phyloP scores from a whole-genome alignment of 345 rosid species.

The Citrus reticulata region DNA sequence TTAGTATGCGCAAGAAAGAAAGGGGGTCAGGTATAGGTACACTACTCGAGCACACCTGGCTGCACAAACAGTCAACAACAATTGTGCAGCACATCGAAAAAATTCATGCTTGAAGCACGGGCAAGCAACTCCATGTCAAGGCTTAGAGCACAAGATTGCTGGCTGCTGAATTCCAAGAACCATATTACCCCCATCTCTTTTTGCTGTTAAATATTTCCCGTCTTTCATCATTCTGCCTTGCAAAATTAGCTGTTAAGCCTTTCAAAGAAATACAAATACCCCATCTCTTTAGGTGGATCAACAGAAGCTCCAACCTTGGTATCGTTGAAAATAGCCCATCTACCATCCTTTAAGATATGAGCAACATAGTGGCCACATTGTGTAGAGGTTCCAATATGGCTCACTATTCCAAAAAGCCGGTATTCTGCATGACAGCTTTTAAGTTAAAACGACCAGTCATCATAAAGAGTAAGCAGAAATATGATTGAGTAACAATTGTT shows the following conservation, averaged over 20 bases:
- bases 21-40: neutral
- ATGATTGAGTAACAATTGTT: neutral
- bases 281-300: constrained; percentile 95
- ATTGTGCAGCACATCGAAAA: neutral
- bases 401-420: constrained; percentile 82
- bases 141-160: neutral
- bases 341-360: constrained; percentile 78
- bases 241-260: constrained; percentile 52
- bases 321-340: constrained; percentile 94
- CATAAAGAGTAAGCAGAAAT: neutral
- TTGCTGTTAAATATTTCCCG: constrained; percentile 10
- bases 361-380: constrained; percentile 97
- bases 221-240: neutral
- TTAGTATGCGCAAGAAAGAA: neutral
- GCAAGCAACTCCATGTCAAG: neutral
- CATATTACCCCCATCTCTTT: neutral
- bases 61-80: neutral
- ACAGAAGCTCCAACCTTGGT: constrained; percentile 82
- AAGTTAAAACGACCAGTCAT: neutral
- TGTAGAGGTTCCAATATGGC: constrained; percentile 94
- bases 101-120: neutral
- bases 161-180: neutral
- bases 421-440: constrained; percentile 51
- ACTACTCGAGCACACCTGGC: neutral
- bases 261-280: constrained; percentile 92